Evolutionary conservation across 2,329 filamentous ascomycete genomes (phyloP).

Genomic region (Calonectria fujianensis): DNA sequence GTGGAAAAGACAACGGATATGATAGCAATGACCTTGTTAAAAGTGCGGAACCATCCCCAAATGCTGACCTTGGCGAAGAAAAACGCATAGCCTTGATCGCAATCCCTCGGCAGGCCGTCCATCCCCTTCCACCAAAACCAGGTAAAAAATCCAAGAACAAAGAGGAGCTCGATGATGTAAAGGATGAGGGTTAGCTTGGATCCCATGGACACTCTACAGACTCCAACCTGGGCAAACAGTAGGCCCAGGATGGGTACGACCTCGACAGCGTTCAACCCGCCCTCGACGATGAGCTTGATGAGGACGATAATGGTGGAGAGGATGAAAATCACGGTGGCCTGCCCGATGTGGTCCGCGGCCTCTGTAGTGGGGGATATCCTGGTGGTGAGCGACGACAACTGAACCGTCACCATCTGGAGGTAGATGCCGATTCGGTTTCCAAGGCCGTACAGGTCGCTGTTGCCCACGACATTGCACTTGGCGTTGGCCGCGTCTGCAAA

Average conservation of each 20-base stretch:
- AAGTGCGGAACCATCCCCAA: constrained; percentile 33
- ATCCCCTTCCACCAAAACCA: constrained; percentile 38
- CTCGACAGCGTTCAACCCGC: constrained; percentile 11
- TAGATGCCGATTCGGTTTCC: constrained; percentile 35
- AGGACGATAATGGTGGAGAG: constrained; percentile 18
- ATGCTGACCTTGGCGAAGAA: constrained; percentile 37
- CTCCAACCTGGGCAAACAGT: constrained; percentile 32
- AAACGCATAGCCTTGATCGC: constrained; percentile 27
- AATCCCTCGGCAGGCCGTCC: constrained; percentile 21
- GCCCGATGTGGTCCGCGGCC: constrained; percentile 26
- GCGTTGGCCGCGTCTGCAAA: not conserved
- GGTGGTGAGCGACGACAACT: constrained; percentile 29
- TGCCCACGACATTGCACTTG: constrained; percentile 10
- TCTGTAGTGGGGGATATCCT: constrained; percentile 8
- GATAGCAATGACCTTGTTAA: constrained; percentile 30
- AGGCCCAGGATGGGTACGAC: constrained; percentile 30
- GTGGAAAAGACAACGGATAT: constrained; percentile 22
- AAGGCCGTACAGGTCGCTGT: constrained; percentile 30
- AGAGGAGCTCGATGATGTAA: constrained; percentile 26
- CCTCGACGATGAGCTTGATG: constrained; percentile 6
- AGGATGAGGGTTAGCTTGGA: constrained; percentile 29
- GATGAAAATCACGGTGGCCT: constrained; percentile 30
- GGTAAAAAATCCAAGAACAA: constrained; percentile 23
- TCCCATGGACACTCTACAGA: constrained; percentile 28
- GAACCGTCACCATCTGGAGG: constrained; percentile 32